Evolutionary conservation across 176 grass and related monocot species (phyloP).

Genomic region (Oryza glaberrima): DNA sequence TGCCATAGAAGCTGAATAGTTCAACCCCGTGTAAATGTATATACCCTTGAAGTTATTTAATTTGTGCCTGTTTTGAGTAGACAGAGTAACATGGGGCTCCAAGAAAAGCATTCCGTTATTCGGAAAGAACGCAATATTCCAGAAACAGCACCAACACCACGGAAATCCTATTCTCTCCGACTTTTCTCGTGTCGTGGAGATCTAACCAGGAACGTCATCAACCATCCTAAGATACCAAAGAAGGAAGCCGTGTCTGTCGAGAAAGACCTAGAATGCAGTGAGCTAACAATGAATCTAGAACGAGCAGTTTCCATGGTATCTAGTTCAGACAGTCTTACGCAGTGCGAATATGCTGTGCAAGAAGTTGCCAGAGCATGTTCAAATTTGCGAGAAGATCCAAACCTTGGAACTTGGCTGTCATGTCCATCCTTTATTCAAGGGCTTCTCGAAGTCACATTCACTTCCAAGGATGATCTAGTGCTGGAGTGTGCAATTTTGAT

Average conservation of each 20-base stretch:
- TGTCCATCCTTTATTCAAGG: slow-evolving; percentile 85
- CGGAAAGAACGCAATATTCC: slow-evolving; percentile 41
- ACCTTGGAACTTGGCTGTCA: slow-evolving; percentile 57
- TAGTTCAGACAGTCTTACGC: slow-evolving; percentile 67
- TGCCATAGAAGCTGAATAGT: not conserved
- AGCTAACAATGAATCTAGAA: slow-evolving; percentile 61
- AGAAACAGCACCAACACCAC: slow-evolving; percentile 45
- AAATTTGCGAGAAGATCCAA: slow-evolving; percentile 51
- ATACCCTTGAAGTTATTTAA: slow-evolving; percentile 42
- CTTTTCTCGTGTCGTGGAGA: slow-evolving; percentile 78
- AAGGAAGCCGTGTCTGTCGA: slow-evolving; percentile 54
- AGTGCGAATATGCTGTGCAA: slow-evolving; percentile 72
- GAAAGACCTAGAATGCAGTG: slow-evolving; percentile 47
- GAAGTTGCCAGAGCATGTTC: slow-evolving; percentile 74
- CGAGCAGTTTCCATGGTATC: slow-evolving; percentile 75
- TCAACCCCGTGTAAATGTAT: slow-evolving; percentile 4
- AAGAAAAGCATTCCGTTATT: slow-evolving; percentile 46
- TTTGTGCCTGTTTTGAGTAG: slow-evolving; percentile 87
- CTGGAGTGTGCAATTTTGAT: slow-evolving; percentile 83
- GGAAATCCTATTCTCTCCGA: slow-evolving; percentile 79
- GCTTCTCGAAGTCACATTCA: slow-evolving; percentile 91
- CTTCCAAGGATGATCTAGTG: slow-evolving; percentile 85
- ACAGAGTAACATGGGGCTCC: slow-evolving; percentile 87
- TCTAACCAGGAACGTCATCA: slow-evolving; percentile 69
- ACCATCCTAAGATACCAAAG: slow-evolving; percentile 61